A percentile compares a stretch with the other conserved stretches of the same genome.
Conservation (phyloP, 1,139 yeast species). For the Debaryomycetaceae sp. region DNA sequence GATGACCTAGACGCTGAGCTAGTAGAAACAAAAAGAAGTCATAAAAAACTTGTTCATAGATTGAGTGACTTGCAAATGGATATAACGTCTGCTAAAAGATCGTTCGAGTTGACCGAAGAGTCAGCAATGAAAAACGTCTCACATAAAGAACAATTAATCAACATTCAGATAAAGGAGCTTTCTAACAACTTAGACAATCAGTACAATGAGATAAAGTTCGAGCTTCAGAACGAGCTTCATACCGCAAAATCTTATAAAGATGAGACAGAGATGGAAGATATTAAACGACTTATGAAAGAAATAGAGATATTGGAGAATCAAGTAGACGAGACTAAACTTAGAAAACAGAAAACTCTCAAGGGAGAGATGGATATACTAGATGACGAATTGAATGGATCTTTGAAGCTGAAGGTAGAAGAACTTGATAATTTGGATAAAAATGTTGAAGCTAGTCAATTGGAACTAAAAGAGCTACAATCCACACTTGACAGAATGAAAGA, state of each 20-base stretch:
- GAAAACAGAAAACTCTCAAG: conserved; percentile 12
- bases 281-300: conserved; percentile 14
- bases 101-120: conserved; percentile 25
- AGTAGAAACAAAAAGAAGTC: conserved; percentile 18
- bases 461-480: conserved; percentile 6
- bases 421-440: conserved; percentile 12
- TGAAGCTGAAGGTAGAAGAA: conserved; percentile 14
- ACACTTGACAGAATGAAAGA: conserved; percentile 5
- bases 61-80: conserved; percentile 16
- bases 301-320: conserved; percentile 10
- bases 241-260: conserved; percentile 26
- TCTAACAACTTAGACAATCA: conserved; percentile 23
- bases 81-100: conserved; percentile 16
- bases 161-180: conserved; percentile 21
- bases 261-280: conserved; percentile 15
- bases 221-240: conserved; percentile 28
- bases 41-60: conserved; percentile 19
- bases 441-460: conserved; percentile 10
- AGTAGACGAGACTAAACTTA: conserved; percentile 10
- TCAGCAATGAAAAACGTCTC: conserved; percentile 26
- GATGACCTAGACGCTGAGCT: conserved; percentile 22
- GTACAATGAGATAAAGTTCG: conserved; percentile 29
- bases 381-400: conserved; percentile 14
- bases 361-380: conserved; percentile 18
- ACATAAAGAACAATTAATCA: conserved; percentile 24